These are phyloP conservation scores for Brasenia schreberi DNA, from an alignment of 164 flowering plant species.

Conservation along the genomic window DNA sequence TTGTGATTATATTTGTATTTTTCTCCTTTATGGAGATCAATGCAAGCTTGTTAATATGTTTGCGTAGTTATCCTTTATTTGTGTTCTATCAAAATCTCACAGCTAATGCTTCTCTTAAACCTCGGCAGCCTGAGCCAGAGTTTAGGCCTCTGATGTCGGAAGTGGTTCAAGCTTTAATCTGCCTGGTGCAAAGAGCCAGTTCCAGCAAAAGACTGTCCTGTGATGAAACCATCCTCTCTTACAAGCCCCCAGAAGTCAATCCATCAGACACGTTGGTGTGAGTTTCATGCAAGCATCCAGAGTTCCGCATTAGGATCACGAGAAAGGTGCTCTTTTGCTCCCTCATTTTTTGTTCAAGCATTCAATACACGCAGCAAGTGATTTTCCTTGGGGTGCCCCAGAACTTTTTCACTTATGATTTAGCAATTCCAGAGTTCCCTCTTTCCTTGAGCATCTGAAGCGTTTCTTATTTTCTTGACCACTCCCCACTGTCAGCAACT, in stretches of 20 bases:
- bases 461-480: too few species aligned
- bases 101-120: background rate
- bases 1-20: too few species aligned
- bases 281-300: background rate
- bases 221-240: slow-evolving; percentile 67
- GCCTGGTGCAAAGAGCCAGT: slow-evolving; percentile 85
- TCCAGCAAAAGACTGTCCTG: slow-evolving; percentile 55
- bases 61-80: background rate
- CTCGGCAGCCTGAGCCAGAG: slow-evolving; percentile 76
- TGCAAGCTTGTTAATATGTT: too few species aligned
- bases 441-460: too few species aligned
- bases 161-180: slow-evolving; percentile 83
- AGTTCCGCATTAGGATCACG: background rate
- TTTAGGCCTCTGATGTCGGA: slow-evolving; percentile 97
- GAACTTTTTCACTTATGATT: too few species aligned
- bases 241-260: slow-evolving; percentile 63
- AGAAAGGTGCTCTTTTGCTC: background rate
- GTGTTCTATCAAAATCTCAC: too few species aligned
- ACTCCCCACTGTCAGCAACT: too few species aligned
- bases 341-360: background rate
- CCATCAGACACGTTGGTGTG: slow-evolving; percentile 47
- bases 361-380: background rate
- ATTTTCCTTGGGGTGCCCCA: too few species aligned
- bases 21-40: too few species aligned
- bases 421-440: too few species aligned